Conservation (phyloP, 306 rosid genomes). For the Carpinus viminea region DNA sequence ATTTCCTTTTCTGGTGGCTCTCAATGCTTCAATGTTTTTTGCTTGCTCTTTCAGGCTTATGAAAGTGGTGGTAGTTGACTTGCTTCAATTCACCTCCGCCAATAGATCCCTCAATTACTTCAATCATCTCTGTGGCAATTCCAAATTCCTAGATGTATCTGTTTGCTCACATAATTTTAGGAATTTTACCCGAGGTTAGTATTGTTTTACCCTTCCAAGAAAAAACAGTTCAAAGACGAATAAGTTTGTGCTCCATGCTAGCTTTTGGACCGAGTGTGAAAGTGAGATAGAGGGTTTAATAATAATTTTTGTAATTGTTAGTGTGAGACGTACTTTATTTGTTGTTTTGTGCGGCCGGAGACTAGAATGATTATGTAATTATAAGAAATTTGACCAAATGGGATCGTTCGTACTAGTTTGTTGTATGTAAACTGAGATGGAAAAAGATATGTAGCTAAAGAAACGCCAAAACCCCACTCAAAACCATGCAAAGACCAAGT, state of each 20-base stretch:
- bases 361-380: conserved; percentile 54
- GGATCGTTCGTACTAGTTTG: conserved; percentile 39
- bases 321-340: conserved; percentile 24
- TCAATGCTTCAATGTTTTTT: conserved; percentile 9
- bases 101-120: conserved; percentile 10
- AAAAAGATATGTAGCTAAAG: conserved; percentile 17
- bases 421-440: conserved; percentile 25
- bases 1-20: conserved; percentile 31
- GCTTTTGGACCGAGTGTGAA: not conserved
- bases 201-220: conserved; percentile 20
- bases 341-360: conserved; percentile 10
- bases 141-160: conserved; percentile 35
- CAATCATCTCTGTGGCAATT: conserved; percentile 29
- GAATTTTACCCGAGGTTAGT: conserved; percentile 22
- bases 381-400: conserved; percentile 42
- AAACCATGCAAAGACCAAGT: conserved; percentile 50
- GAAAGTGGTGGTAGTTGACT: conserved; percentile 19
- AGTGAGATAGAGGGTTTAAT: conserved; percentile 13
- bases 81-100: not conserved
- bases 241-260: conserved; percentile 35
- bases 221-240: conserved; percentile 4
- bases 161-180: conserved; percentile 34
- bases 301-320: conserved; percentile 13
- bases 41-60: conserved; percentile 31
- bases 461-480: conserved; percentile 56